A percentile compares a stretch with the other conserved stretches of the same genome.
These are phyloP conservation scores for Pyrenula massariospora DNA, from an alignment of 495 filamentous ascomycete genomes.

Conservation along the genomic window DNA sequence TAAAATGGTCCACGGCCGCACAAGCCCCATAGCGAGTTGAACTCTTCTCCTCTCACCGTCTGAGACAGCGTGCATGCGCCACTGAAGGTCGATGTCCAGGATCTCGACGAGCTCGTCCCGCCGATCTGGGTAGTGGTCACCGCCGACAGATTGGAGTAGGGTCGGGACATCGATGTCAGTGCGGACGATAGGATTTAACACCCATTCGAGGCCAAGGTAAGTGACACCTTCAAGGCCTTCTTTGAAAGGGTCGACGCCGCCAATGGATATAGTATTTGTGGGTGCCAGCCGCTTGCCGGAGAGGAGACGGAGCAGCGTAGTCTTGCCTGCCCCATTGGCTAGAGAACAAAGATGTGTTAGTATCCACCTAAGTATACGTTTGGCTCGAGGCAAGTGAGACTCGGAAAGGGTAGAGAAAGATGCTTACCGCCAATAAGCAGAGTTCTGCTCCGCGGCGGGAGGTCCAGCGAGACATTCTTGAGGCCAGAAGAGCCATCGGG, in stretches of 20 bases:
- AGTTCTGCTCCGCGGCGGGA: conserved; percentile 76
- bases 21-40: conserved; percentile 88
- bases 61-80: conserved; percentile 90
- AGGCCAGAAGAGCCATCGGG: conserved; percentile 68
- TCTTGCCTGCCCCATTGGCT: conserved; percentile 97
- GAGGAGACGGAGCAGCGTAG: conserved; percentile 79
- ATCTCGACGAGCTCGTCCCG: conserved; percentile 79
- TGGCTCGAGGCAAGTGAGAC: background rate
- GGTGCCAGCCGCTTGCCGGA: conserved; percentile 93
- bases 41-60: conserved; percentile 88
- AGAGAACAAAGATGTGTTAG: conserved; percentile 1
- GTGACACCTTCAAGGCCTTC: conserved; percentile 81
- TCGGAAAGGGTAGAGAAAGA: background rate
- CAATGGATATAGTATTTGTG: conserved; percentile 54
- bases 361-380: background rate
- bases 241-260: conserved; percentile 82
- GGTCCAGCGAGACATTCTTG: conserved; percentile 51
- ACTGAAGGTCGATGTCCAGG: conserved; percentile 80
- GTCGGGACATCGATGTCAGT: conserved; percentile 87
- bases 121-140: conserved; percentile 65
- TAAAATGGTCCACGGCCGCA: conserved; percentile 85
- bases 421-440: conserved; percentile 76
- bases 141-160: conserved; percentile 75
- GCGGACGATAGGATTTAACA: conserved; percentile 91
- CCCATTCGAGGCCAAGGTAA: conserved; percentile 96